A percentile compares a stretch with the other conserved stretches of the same genome.
Conservation (phyloP, 768 basidiomycete species). For the Kwoniella dendrophila region DNA sequence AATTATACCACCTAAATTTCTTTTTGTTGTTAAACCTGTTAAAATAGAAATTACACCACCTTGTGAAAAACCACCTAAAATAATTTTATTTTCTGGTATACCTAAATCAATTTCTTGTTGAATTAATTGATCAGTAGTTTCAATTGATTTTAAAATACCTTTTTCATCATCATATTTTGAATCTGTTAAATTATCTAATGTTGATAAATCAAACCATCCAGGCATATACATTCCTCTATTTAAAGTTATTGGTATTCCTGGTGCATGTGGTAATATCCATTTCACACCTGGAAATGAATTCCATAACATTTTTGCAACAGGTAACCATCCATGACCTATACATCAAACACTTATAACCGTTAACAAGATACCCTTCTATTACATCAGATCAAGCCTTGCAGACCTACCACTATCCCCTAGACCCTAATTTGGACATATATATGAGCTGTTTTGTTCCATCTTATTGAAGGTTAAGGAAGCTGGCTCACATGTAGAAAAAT, state of each 20-base stretch:
- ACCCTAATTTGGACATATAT: constrained; percentile 15
- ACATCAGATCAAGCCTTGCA: too few relatives aligned
- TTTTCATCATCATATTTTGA: constrained; percentile 67
- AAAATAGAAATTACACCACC: constrained; percentile 78
- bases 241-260: constrained; percentile 67
- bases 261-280: constrained; percentile 87
- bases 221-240: constrained; percentile 60
- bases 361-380: too few relatives aligned
- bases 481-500: constrained; percentile 81
- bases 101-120: constrained; percentile 72
- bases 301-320: constrained; percentile 71
- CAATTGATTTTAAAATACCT: constrained; percentile 71
- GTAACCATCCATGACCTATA: constrained; percentile 75
- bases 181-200: constrained; percentile 59
- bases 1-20: constrained; percentile 71
- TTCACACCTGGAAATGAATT: constrained; percentile 71
- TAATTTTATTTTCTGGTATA: constrained; percentile 69
- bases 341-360: too few relatives aligned
- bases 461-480: not conserved
- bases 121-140: constrained; percentile 69
- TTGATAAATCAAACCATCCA: constrained; percentile 74
- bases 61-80: constrained; percentile 88
- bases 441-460: not conserved
- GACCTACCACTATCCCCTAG: constrained; percentile 44
- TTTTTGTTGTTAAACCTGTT: constrained; percentile 68